These are phyloP conservation scores for Lactarius psammicola DNA, from an alignment of 768 basidiomycete genomes.

Conservation along the genomic window DNA sequence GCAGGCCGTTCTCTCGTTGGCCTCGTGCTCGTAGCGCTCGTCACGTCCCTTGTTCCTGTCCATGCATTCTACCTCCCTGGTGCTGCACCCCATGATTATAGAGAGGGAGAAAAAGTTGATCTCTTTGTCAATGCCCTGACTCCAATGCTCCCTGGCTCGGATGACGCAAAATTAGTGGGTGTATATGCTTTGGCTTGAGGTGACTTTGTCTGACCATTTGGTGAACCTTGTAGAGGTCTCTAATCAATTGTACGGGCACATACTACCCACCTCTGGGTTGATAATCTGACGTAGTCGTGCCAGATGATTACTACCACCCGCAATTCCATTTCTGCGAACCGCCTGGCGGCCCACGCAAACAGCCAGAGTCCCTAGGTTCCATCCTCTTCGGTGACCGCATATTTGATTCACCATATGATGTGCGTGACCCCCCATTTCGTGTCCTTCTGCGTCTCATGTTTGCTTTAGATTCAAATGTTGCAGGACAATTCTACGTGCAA, in stretches of 20 bases:
- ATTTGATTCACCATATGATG: constrained; percentile 85
- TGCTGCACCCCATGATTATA: constrained; percentile 84
- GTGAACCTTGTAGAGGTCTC: constrained; percentile 62
- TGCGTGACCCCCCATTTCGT: constrained; percentile 39
- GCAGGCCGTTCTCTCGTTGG: constrained; percentile 28
- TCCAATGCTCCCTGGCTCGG: constrained; percentile 69
- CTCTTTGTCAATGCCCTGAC: constrained; percentile 87
- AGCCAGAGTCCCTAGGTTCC: constrained; percentile 85
- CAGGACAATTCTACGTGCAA: constrained; percentile 73
- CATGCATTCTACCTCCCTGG: constrained; percentile 90
- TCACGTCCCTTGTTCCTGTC: constrained; percentile 24
- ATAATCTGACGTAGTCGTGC: constrained; percentile 6
- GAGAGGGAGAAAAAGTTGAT: constrained; percentile 66
- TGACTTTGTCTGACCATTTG: neutral
- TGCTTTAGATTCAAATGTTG: constrained; percentile 72
- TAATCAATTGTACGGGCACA: constrained; percentile 72
- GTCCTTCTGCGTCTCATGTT: constrained; percentile 18
- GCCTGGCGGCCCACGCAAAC: constrained; percentile 62
- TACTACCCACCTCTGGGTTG: neutral
- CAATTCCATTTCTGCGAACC: constrained; percentile 86
- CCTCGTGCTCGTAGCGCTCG: constrained; percentile 29
- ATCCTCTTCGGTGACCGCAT: constrained; percentile 97
- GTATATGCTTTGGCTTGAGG: neutral
- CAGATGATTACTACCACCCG: constrained; percentile 92
- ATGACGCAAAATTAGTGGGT: constrained; percentile 73